These are phyloP conservation scores for Hyphopichia khmerensis DNA, from an alignment of 1,139 yeast genomes.

Conservation along the genomic window DNA sequence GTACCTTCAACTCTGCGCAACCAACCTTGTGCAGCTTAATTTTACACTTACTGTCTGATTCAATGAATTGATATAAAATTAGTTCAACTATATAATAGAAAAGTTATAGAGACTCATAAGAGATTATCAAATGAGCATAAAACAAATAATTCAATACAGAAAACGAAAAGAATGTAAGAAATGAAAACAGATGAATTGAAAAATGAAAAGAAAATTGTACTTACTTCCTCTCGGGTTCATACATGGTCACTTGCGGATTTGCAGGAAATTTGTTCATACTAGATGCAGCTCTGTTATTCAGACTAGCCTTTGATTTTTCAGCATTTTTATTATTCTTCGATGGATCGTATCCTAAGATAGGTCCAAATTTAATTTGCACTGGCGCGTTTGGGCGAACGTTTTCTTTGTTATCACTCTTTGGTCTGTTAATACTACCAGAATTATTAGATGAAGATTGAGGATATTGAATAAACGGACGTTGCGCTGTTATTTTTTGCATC, in stretches of 20 bases:
- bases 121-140: too few relatives aligned
- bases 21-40: too few relatives aligned
- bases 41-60: too few relatives aligned
- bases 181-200: background rate
- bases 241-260: conserved; percentile 29
- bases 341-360: conserved; percentile 44
- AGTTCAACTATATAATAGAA: too few relatives aligned
- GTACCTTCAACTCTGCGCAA: too few relatives aligned
- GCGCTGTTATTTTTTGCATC: conserved; percentile 4
- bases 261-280: background rate
- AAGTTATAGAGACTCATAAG: too few relatives aligned
- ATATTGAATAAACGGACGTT: conserved; percentile 4
- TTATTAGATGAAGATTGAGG: conserved; percentile 2
- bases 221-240: conserved; percentile 31
- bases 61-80: too few relatives aligned
- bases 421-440: background rate
- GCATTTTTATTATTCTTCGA: conserved; percentile 18
- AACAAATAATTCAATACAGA: too few relatives aligned
- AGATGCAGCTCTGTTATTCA: background rate
- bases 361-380: conserved; percentile 37
- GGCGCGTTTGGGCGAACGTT: conserved; percentile 19
- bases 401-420: conserved; percentile 13
- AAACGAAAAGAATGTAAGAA: background rate
- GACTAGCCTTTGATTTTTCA: conserved; percentile 5
- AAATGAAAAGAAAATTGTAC: background rate